Evolutionary conservation across 192 early-diverging fungal species (phyloP), one percentile per base, ranked within the genome.

Genomic region (Lunasporangiospora selenospora): DNA sequence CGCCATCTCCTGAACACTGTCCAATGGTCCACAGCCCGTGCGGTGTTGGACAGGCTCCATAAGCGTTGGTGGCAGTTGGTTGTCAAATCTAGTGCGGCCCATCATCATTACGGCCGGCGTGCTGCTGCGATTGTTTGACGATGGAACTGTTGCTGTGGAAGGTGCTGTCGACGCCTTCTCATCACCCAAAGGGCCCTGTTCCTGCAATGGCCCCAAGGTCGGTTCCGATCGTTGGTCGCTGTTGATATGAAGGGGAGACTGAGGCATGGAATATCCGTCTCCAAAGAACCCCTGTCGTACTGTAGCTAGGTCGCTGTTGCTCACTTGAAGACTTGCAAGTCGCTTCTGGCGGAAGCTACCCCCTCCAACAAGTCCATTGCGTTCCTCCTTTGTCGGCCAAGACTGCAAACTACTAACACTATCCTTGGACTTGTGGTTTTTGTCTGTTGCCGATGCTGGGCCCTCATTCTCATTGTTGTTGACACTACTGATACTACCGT

Each of bases 101-200:
- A 26, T 67, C 65, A 67, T 67, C 65, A 67, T 67, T 29, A 67
- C 56, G 16, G 65, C 65, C 1, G 65, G 65, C 3, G 65, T 67
- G 18, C 65, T 67, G 30, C 48, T 59, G 16, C 65, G 39, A 32
- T 67, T 67, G 10, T 55, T 52, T 12, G 65, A n/a, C n/a, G n/a
- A n/a, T n/a, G n/a, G n/a, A n/a, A n/a, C 49, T 23, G 38, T 49
- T 32, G 32, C 30, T 19, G 34, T 19, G 8, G 27, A 1, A 18
- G 45, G 48, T 16, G 38, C 38, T 29, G 37, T 9, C 24, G n/a
- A n/a, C n/a, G n/a, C n/a, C n/a, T n/a, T n/a, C n/a, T n/a, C n/a
- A n/a, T n/a, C n/a, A n/a, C n/a, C n/a, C n/a, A n/a, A n/a, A n/a
- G n/a, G n/a, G n/a, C n/a, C n/a, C n/a, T n/a, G n/a, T n/a, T n/a